phyloP scores from a whole-genome alignment of 306 rosid genomes.

The Dryas drummondii region DNA sequence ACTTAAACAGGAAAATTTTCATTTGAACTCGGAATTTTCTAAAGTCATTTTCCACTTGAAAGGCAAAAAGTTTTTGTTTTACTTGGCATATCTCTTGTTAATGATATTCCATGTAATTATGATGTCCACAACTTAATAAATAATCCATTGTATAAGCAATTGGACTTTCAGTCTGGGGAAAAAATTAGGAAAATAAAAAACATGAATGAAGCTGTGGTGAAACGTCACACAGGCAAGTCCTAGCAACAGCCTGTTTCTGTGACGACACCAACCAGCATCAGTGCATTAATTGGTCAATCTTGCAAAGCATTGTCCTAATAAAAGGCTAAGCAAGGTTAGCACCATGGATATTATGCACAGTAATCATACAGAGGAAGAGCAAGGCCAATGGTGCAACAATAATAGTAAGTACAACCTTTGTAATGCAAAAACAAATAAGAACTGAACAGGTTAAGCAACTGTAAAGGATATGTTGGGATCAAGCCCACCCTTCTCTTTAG shows the following conservation, averaged over 20 bases:
- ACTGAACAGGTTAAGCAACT: conserved; percentile 1
- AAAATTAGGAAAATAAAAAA: not conserved
- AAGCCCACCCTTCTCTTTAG: not conserved
- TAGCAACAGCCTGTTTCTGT: not conserved
- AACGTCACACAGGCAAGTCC: not conserved
- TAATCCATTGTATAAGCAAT: not conserved
- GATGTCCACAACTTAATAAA: not conserved
- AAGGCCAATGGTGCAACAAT: not conserved
- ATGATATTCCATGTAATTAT: not conserved
- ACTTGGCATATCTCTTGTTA: not conserved
- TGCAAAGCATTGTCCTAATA: not conserved
- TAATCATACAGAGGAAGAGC: not conserved
- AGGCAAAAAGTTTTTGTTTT: not conserved
- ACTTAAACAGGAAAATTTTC: not conserved
- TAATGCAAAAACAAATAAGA: not conserved
- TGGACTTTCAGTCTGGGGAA: not conserved
- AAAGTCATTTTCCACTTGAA: not conserved
- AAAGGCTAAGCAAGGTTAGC: not conserved
- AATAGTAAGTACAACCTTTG: not conserved
- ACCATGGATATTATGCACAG: not conserved
- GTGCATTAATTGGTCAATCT: not conserved
- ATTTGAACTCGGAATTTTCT: not conserved
- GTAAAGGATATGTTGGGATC: not conserved
- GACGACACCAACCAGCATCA: not conserved
- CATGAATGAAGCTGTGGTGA: not conserved